A percentile compares a stretch with the other conserved stretches of the same genome.
phyloP scores from a whole-genome alignment of 2,329 filamentous ascomycete species.

The Clonostachys sp. region DNA sequence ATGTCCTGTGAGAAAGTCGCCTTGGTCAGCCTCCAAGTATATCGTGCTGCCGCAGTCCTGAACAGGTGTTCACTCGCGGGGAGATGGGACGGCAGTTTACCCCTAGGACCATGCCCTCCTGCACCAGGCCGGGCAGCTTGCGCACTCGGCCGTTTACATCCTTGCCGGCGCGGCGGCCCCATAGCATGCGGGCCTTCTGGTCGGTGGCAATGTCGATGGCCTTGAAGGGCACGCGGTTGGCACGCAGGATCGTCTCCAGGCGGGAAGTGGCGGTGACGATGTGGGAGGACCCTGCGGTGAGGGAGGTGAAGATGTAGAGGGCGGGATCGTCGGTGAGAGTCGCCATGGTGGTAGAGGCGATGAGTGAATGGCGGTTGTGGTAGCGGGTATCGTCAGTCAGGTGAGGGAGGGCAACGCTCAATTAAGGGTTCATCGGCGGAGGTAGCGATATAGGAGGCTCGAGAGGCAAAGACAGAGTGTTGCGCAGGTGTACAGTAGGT shows the following conservation, averaged over 20 bases:
- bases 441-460: neutral
- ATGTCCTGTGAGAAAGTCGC: conserved; percentile 59
- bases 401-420: neutral
- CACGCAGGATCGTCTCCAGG: conserved; percentile 92
- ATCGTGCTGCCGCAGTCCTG: neutral
- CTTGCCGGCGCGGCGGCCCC: conserved; percentile 78
- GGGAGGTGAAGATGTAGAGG: conserved; percentile 92
- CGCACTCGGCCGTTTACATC: conserved; percentile 54
- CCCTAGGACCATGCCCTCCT: conserved; percentile 78
- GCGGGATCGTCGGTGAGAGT: conserved; percentile 58
- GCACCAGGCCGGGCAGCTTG: conserved; percentile 85
- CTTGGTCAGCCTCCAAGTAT: neutral
- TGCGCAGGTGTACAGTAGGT: neutral
- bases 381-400: too few relatives aligned
- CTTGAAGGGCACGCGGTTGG: conserved; percentile 91
- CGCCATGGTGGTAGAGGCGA: conserved; percentile 18
- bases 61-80: neutral
- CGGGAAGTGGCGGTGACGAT: conserved; percentile 95
- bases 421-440: neutral
- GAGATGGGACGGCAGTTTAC: conserved; percentile 47
- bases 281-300: conserved; percentile 92
- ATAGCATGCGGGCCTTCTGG: conserved; percentile 82
- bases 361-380: neutral
- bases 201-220: conserved; percentile 89
- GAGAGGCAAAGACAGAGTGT: neutral